Conservation (phyloP, 768 basidiomycete genomes). For the Coprinellus micaceus region DNA sequence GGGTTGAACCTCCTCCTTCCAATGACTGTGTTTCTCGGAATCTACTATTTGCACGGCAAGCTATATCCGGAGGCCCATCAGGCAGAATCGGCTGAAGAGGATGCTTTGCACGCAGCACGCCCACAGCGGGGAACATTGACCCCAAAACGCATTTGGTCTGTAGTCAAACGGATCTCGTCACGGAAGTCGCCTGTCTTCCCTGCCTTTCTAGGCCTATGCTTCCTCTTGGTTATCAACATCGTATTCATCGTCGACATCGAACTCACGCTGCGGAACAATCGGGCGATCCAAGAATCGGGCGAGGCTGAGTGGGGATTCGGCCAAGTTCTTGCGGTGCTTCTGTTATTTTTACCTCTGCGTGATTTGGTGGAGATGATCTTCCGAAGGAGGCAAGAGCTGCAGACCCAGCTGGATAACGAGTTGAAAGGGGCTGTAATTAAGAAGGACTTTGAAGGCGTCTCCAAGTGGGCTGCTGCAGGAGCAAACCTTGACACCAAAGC, state of each 20-base stretch:
- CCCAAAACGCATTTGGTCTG: neutral
- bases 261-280: slow-evolving; percentile 11
- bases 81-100: neutral
- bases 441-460: too few species aligned
- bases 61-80: neutral
- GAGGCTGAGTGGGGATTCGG: slow-evolving; percentile 18
- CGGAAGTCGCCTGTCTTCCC: too few species aligned
- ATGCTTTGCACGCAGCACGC: neutral
- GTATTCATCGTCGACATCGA: too few species aligned
- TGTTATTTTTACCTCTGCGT: slow-evolving; percentile 19
- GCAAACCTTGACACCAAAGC: too few species aligned
- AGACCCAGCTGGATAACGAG: too few species aligned
- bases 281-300: neutral
- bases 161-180: neutral
- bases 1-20: slow-evolving; percentile 2
- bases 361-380: slow-evolving; percentile 1
- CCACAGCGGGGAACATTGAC: neutral
- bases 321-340: too few species aligned
- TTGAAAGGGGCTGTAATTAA: too few species aligned
- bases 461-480: too few species aligned
- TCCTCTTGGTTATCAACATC: slow-evolving; percentile 17
- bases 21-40: neutral
- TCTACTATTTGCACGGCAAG: neutral
- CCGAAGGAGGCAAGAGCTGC: too few species aligned
- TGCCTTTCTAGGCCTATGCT: slow-evolving; percentile 4